phyloP scores from a whole-genome alignment of 2,329 filamentous ascomycete genomes.

The Sporothrix phasma region DNA sequence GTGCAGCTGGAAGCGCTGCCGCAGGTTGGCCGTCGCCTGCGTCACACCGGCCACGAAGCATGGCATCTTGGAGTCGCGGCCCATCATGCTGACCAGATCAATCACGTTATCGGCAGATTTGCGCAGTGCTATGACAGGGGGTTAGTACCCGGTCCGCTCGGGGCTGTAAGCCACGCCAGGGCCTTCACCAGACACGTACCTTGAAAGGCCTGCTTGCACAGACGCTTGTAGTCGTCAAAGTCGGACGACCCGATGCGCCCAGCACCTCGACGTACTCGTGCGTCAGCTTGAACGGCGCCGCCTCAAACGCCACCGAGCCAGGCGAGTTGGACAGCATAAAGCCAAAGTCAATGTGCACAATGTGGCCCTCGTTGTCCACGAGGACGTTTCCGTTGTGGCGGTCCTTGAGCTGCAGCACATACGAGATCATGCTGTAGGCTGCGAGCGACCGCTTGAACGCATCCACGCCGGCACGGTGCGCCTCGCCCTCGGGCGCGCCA shows the following conservation, averaged over 20 bases:
- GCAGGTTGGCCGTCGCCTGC: constrained; percentile 57
- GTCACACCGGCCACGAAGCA: constrained; percentile 68
- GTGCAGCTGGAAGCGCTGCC: constrained; percentile 71
- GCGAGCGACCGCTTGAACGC: constrained; percentile 75
- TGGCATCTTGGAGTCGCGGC: constrained; percentile 71
- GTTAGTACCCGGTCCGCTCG: not conserved
- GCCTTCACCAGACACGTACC: constrained; percentile 35
- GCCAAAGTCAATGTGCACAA: constrained; percentile 82
- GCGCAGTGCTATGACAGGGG: constrained; percentile 43
- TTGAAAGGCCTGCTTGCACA: constrained; percentile 79
- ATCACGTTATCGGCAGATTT: constrained; percentile 72
- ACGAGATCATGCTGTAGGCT: constrained; percentile 77
- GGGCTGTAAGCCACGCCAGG: not conserved
- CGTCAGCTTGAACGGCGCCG: constrained; percentile 73
- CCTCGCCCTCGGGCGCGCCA: constrained; percentile 57
- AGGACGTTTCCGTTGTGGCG: constrained; percentile 80
- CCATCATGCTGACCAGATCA: constrained; percentile 77
- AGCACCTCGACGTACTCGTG: constrained; percentile 79
- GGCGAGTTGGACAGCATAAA: constrained; percentile 86
- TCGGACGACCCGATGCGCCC: constrained; percentile 58
- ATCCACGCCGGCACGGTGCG: constrained; percentile 61
- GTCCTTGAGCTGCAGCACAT: constrained; percentile 76
- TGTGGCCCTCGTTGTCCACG: constrained; percentile 76
- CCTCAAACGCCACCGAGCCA: constrained; percentile 75
- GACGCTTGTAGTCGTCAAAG: constrained; percentile 64